Evolutionary conservation across 2,329 filamentous ascomycete genomes (phyloP).

Genomic region (Clonostachys rosea): DNA sequence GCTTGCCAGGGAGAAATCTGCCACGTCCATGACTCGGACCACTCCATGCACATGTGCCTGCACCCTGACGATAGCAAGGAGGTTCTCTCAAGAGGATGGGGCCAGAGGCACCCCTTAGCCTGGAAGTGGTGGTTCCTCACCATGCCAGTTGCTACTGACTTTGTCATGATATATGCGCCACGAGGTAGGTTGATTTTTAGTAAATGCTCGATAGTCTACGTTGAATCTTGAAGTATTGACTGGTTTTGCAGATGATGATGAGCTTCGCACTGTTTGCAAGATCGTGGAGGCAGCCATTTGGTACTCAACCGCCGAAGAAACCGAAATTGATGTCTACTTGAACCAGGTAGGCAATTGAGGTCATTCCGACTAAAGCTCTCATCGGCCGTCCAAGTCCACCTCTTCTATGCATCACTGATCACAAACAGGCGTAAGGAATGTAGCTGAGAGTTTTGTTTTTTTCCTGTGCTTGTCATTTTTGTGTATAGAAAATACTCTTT

Average conservation of each 20-base stretch:
- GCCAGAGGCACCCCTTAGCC: conserved; percentile 64
- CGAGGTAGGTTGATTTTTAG: conserved; percentile 33
- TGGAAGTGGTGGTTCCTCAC: conserved; percentile 57
- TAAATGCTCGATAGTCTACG: conserved; percentile 1
- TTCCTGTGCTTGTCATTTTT: neutral
- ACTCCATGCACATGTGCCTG: conserved; percentile 74
- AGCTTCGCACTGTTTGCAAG: conserved; percentile 61
- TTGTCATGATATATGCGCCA: conserved; percentile 81
- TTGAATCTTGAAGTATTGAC: neutral
- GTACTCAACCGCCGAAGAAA: conserved; percentile 48
- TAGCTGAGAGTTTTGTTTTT: neutral
- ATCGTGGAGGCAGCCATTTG: conserved; percentile 74
- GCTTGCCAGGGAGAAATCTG: conserved; percentile 78
- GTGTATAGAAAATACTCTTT: neutral
- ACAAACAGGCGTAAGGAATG: neutral
- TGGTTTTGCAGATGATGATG: conserved; percentile 45
- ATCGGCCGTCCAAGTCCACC: too few relatives aligned
- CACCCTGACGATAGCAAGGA: conserved; percentile 73
- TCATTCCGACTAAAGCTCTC: too few relatives aligned
- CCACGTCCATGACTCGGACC: conserved; percentile 74
- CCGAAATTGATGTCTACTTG: neutral
- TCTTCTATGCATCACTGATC: too few relatives aligned
- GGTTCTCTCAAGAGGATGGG: conserved; percentile 74
- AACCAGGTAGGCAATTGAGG: neutral
- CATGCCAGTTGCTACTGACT: conserved; percentile 68